Conservation (phyloP, 106 monocot species). For the Chionographis japonica region DNA sequence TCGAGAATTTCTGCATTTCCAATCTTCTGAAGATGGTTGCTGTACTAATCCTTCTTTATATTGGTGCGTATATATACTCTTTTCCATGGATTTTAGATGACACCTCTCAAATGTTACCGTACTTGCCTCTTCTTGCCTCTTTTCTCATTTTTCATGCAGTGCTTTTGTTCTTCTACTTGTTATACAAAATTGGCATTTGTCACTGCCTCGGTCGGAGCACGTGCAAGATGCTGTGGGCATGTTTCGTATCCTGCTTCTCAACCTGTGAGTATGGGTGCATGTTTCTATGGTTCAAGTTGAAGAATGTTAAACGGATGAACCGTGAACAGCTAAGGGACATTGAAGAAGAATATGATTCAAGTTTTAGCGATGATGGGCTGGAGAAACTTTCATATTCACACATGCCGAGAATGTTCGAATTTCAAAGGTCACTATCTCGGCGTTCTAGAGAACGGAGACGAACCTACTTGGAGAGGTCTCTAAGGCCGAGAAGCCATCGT, state of each 20-base stretch:
- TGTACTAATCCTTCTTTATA: constrained; percentile 55
- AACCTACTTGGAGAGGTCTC: constrained; percentile 45
- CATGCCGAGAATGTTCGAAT: constrained; percentile 13
- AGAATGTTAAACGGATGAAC: constrained; percentile 10
- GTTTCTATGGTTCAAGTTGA: constrained; percentile 42
- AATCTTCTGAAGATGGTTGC: constrained; percentile 65
- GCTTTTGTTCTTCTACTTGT: constrained; percentile 69
- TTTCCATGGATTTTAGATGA: neutral
- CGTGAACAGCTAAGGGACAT: constrained; percentile 10
- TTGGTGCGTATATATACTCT: constrained; percentile 26
- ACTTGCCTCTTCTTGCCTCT: neutral
- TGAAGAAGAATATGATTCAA: constrained; percentile 44
- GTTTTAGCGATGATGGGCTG: constrained; percentile 27
- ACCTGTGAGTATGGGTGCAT: constrained; percentile 41
- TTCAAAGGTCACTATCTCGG: constrained; percentile 24
- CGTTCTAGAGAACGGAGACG: constrained; percentile 49
- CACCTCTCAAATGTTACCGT: neutral
- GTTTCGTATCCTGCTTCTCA: constrained; percentile 41
- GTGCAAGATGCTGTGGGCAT: constrained; percentile 66
- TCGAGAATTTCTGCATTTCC: constrained; percentile 84
- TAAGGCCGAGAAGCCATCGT: constrained; percentile 63
- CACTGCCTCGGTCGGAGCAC: constrained; percentile 39
- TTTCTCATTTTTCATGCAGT: constrained; percentile 30
- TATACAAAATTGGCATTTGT: constrained; percentile 73
- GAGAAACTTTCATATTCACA: constrained; percentile 18